A percentile compares a stretch with the other conserved stretches of the same genome.
Evolutionary conservation across 208 protist species (phyloP).

Genomic region (Jaenimonas drosophilae): DNA sequence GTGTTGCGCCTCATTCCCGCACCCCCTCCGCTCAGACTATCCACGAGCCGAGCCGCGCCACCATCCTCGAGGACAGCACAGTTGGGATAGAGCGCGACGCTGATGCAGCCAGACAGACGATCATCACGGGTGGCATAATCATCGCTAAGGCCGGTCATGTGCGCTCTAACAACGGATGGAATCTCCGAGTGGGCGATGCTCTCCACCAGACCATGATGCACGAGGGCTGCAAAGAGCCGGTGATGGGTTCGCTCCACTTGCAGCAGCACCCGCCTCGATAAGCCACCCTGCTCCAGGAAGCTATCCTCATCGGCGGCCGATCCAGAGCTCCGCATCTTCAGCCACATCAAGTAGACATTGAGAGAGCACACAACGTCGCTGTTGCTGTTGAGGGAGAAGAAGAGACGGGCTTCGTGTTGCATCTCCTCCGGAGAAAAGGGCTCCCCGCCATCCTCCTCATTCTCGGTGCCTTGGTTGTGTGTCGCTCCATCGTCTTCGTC

Average conservation of each 20-base stretch:
- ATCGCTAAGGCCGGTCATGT: too few species aligned
- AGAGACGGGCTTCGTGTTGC: conserved; percentile 32
- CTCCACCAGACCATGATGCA: background rate
- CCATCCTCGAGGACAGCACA: conserved; percentile 32
- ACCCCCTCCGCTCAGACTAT: too few species aligned
- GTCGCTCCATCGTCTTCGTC: too few species aligned
- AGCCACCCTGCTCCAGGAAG: background rate
- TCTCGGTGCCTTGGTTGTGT: background rate
- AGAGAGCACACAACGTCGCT: conserved; percentile 62
- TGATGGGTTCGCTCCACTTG: background rate
- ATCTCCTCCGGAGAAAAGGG: conserved; percentile 5
- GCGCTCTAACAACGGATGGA: background rate
- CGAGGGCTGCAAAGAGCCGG: background rate
- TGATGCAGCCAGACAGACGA: conserved; percentile 19
- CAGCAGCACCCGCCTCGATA: background rate
- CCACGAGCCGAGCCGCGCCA: too few species aligned
- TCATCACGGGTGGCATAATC: too few species aligned
- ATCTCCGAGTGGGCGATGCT: background rate
- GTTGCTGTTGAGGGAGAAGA: conserved; percentile 55
- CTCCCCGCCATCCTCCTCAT: conserved; percentile 1
- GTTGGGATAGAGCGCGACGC: conserved; percentile 55
- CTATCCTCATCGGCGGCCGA: conserved; percentile 6
- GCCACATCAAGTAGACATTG: conserved; percentile 80
- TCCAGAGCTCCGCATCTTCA: conserved; percentile 14
- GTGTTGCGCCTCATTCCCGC: conserved; percentile 6